Conservation (phyloP, 2,329 filamentous ascomycete species). For the Nemania bipapillata region DNA sequence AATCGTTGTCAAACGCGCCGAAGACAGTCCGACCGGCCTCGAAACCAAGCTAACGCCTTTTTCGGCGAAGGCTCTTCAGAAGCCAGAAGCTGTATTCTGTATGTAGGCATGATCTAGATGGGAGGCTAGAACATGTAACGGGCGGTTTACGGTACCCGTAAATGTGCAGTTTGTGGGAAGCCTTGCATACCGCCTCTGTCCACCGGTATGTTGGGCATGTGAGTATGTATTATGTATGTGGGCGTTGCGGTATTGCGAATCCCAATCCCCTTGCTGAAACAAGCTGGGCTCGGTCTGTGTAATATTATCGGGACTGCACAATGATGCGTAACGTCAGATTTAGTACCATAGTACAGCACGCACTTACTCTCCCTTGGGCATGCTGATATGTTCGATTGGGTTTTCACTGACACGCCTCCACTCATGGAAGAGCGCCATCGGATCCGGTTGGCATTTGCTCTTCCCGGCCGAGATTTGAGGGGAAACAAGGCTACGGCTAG, state of each 20-base stretch:
- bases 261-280: constrained; percentile 17
- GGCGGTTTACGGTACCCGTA: not conserved
- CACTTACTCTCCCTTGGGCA: no score
- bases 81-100: no score
- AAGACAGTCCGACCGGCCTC: not conserved
- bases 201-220: no score
- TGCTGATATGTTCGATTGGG: not conserved
- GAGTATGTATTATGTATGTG: no score
- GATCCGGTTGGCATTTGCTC: not conserved
- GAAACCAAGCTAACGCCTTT: not conserved
- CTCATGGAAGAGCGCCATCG: not conserved
- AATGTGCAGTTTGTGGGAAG: not conserved
- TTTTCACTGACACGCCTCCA: not conserved
- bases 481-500: not conserved
- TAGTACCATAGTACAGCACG: no score
- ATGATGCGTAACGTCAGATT: not conserved
- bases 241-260: no score
- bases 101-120: no score
- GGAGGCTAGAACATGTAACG: no score
- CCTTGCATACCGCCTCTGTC: constrained; percentile 4
- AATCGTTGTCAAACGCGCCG: constrained; percentile 3
- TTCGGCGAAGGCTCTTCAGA: no score
- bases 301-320: not conserved
- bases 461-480: not conserved
- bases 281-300: not conserved